These are phyloP conservation scores for Piromyces sp. DNA, from an alignment of 192 early-diverging fungal genomes.

Conservation along the genomic window DNA sequence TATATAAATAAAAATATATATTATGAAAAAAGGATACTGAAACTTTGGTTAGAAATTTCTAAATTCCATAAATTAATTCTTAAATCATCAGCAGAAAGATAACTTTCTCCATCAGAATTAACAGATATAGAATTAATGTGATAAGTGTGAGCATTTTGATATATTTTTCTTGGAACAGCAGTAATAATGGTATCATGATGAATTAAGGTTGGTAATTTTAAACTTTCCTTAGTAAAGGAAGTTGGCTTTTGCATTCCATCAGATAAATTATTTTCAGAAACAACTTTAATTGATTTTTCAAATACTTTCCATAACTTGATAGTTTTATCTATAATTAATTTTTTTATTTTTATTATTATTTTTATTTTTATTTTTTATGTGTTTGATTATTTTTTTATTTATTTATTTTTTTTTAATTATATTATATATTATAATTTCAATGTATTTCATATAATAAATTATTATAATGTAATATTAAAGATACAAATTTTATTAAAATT, in stretches of 20 bases:
- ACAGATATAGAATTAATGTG: slow-evolving; percentile 99
- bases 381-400: no score
- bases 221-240: slow-evolving; percentile 2
- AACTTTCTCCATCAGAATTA: slow-evolving; percentile 96
- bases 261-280: slow-evolving; percentile 76
- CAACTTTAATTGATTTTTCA: slow-evolving; percentile 90
- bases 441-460: no score
- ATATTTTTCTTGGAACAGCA: slow-evolving; percentile 84
- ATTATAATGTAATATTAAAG: no score
- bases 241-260: slow-evolving; percentile 20
- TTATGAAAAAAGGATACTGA: slow-evolving; percentile 26
- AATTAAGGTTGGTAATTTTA: slow-evolving; percentile 69
- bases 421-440: no score
- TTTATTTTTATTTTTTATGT: neutral
- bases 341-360: neutral
- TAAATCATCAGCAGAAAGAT: slow-evolving; percentile 91
- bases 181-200: slow-evolving; percentile 93
- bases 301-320: slow-evolving; percentile 99
- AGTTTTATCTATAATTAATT: slow-evolving; percentile 69
- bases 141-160: slow-evolving; percentile 96
- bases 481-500: no score
- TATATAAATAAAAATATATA: neutral
- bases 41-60: slow-evolving; percentile 92
- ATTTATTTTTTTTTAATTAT: no score
- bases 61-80: slow-evolving; percentile 98